Evolutionary conservation across 371 early-diverging fungal genomes (phyloP).

Genomic region (Batrachochytrium dendrobatidis): DNA sequence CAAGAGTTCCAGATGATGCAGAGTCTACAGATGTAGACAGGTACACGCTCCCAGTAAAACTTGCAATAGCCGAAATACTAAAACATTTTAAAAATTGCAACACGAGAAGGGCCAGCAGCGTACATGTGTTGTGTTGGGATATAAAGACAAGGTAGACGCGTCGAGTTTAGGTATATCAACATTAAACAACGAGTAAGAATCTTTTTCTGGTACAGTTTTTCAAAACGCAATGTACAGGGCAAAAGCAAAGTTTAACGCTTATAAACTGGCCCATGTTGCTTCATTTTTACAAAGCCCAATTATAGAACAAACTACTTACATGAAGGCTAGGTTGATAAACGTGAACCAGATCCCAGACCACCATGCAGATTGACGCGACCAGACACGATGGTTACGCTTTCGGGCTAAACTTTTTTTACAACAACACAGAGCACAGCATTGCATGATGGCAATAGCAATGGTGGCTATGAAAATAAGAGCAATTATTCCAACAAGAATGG

Average conservation of each 20-base stretch:
- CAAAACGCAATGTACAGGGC: background rate
- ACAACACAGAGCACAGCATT: background rate
- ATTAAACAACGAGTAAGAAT: too few species aligned
- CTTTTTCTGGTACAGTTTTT: too few species aligned
- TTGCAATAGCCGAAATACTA: background rate
- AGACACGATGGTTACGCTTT: background rate
- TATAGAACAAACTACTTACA: too few species aligned
- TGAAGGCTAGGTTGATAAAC: background rate
- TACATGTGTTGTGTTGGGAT: too few species aligned
- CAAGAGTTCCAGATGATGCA: background rate
- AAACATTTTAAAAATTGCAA: background rate
- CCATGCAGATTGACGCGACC: background rate
- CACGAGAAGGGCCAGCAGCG: too few species aligned
- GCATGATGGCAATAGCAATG: constrained; percentile 1
- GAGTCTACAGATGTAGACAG: background rate
- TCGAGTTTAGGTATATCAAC: too few species aligned
- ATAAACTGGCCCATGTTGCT: background rate
- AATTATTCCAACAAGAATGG: too few species aligned
- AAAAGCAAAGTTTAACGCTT: background rate
- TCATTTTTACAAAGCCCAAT: too few species aligned
- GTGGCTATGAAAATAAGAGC: too few species aligned
- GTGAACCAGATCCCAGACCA: background rate
- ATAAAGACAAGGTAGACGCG: too few species aligned
- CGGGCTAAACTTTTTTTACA: constrained; percentile 1
- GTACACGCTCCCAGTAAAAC: background rate